Evolutionary conservation across 495 filamentous ascomycete genomes (phyloP).

Genomic region (Penicillium pancosmium): DNA sequence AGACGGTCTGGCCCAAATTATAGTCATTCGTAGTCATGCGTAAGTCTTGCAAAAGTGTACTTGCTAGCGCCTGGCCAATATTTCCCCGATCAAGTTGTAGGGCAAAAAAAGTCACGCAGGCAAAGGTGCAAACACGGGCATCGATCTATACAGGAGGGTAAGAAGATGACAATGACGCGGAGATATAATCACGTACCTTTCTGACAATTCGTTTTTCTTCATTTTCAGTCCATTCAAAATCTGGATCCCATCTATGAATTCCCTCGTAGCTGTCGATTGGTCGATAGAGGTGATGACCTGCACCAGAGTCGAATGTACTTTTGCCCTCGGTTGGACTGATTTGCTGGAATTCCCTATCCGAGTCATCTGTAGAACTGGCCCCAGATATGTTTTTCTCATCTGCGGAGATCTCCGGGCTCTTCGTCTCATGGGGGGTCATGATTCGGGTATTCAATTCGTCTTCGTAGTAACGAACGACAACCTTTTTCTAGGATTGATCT

Average conservation of each 20-base stretch:
- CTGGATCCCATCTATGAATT: conserved; percentile 65
- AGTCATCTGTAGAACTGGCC: conserved; percentile 2
- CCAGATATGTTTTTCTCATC: conserved; percentile 5
- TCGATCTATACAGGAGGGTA: conserved; percentile 38
- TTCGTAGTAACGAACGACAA: not conserved
- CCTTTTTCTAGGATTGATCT: not conserved
- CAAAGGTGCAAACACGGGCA: conserved; percentile 53
- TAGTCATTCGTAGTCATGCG: conserved; percentile 51
- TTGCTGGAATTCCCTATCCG: conserved; percentile 18
- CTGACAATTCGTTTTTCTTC: conserved; percentile 53
- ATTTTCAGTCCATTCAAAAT: conserved; percentile 59
- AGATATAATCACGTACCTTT: conserved; percentile 9
- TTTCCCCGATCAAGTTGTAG: conserved; percentile 68
- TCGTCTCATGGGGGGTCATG: conserved; percentile 9
- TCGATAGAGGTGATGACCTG: conserved; percentile 36
- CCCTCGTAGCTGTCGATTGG: conserved; percentile 60
- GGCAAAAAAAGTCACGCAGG: conserved; percentile 74
- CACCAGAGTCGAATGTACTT: conserved; percentile 17
- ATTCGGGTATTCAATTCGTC: not conserved
- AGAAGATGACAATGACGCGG: not conserved
- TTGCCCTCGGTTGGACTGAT: not conserved
- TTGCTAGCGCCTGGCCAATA: conserved; percentile 34
- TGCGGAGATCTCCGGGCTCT: conserved; percentile 6
- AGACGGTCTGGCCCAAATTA: conserved; percentile 28
- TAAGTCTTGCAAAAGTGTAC: conserved; percentile 58